Evolutionary conservation across 2,329 filamentous ascomycete species (phyloP).

Genomic region (Knufia fluminis): DNA sequence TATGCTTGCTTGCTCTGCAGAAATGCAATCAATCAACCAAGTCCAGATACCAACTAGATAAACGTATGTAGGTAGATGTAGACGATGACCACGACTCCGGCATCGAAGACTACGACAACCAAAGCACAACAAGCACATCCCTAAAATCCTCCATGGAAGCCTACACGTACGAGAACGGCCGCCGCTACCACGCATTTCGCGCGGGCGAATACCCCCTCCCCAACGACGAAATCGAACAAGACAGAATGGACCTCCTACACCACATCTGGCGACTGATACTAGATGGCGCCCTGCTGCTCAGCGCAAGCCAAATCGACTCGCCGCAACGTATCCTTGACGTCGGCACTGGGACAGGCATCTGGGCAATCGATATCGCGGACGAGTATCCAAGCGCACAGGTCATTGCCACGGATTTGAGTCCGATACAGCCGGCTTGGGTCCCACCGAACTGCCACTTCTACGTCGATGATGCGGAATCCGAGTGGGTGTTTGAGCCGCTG

Average conservation of each 20-base stretch:
- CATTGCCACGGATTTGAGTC: slow-evolving; percentile 22
- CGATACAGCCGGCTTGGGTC: slow-evolving; percentile 28
- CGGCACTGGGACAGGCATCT: slow-evolving; percentile 30
- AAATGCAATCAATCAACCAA: not conserved
- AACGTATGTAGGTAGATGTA: too few relatives aligned
- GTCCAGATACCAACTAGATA: not conserved
- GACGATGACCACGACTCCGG: slow-evolving; percentile 9
- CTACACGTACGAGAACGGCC: slow-evolving; percentile 31
- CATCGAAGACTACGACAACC: slow-evolving; percentile 9
- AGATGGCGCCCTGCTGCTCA: slow-evolving; percentile 21
- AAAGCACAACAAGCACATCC: slow-evolving; percentile 8
- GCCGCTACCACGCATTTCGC: slow-evolving; percentile 33
- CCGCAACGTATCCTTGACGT: slow-evolving; percentile 26
- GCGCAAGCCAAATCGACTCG: slow-evolving; percentile 13
- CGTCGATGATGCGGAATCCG: slow-evolving; percentile 49
- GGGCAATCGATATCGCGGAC: slow-evolving; percentile 34
- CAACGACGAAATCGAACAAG: slow-evolving; percentile 16
- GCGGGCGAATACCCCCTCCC: slow-evolving; percentile 32
- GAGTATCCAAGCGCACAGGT: slow-evolving; percentile 24
- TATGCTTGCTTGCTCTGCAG: not conserved
- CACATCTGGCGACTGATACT: slow-evolving; percentile 10
- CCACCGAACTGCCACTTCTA: slow-evolving; percentile 49
- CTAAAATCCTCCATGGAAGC: slow-evolving; percentile 12
- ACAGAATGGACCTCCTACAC: slow-evolving; percentile 11
- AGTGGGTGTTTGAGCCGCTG: slow-evolving; percentile 50